phyloP scores from a whole-genome alignment of 352 stramenopile species.

The Phytophthora melonis region DNA sequence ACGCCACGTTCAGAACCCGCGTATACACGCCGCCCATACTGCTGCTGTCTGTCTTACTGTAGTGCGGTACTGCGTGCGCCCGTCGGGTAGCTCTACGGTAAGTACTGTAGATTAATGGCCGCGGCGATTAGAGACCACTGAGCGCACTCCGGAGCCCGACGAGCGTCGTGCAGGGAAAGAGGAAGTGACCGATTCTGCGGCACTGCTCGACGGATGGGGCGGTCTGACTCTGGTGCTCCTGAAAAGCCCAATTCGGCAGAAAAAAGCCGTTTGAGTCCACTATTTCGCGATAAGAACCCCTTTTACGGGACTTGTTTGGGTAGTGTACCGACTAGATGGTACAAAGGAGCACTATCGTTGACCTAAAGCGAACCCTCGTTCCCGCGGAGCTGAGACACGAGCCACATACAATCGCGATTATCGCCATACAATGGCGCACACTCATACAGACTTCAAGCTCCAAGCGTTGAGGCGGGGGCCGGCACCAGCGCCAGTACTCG shows the following conservation, averaged over 20 bases:
- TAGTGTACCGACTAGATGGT: not conserved
- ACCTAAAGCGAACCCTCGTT: too few relatives aligned
- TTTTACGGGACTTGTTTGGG: not conserved
- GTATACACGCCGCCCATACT: constrained; percentile 85
- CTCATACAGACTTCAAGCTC: not conserved
- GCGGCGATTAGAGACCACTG: not conserved
- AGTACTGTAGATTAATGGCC: not conserved
- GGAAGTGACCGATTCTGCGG: not conserved
- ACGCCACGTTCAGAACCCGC: constrained; percentile 75
- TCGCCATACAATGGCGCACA: not conserved
- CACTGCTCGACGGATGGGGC: not conserved
- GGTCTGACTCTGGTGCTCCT: not conserved
- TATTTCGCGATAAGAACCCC: not conserved
- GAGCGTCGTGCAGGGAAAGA: not conserved
- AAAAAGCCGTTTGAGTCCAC: not conserved
- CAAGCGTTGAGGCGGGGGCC: not conserved
- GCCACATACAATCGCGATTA: not conserved
- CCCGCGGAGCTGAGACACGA: not conserved
- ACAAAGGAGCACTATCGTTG: not conserved
- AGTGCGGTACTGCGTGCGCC: not conserved
- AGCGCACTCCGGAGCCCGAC: too few relatives aligned
- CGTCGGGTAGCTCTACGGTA: too few relatives aligned
- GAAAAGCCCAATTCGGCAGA: not conserved
- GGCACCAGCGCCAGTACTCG: not conserved
- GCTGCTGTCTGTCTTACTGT: not conserved